Conservation (phyloP, 176 grass and related monocot species). For the Chrysopogon serrulatus region DNA sequence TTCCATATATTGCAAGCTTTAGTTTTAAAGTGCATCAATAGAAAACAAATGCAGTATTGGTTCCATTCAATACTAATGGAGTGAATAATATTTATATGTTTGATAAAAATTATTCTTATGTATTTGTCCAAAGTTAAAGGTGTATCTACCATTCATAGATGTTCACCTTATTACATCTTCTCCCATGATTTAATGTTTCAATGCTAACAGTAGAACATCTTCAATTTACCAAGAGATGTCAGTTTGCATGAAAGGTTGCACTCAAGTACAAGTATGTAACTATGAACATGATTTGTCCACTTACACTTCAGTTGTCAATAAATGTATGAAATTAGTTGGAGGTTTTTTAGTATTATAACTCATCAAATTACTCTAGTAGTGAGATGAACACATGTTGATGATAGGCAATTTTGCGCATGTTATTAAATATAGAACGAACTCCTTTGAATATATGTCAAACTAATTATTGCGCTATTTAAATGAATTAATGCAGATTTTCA, state of each 20-base stretch:
- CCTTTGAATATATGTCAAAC: neutral
- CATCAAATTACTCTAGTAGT: neutral
- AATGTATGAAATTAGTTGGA: neutral
- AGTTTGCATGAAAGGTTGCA: neutral
- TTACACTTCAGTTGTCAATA: neutral
- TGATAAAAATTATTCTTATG: neutral
- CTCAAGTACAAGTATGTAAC: neutral
- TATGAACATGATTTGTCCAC: neutral
- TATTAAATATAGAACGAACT: neutral
- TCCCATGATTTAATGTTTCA: neutral
- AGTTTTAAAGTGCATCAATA: neutral
- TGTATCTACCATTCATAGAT: neutral
- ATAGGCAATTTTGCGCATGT: neutral
- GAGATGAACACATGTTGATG: neutral
- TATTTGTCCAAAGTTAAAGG: neutral
- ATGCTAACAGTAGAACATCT: neutral
- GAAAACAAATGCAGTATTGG: neutral
- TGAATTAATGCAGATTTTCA: conserved; percentile 51
- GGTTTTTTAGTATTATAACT: neutral
- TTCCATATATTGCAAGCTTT: neutral
- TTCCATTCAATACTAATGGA: neutral
- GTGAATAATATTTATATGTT: neutral
- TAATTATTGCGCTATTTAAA: neutral
- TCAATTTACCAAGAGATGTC: too few species aligned
- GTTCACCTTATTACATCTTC: neutral